Evolutionary conservation across 2,329 filamentous ascomycete species (phyloP), one percentile per base, ranked within the genome.

Genomic region (Calonectria pteridis): DNA sequence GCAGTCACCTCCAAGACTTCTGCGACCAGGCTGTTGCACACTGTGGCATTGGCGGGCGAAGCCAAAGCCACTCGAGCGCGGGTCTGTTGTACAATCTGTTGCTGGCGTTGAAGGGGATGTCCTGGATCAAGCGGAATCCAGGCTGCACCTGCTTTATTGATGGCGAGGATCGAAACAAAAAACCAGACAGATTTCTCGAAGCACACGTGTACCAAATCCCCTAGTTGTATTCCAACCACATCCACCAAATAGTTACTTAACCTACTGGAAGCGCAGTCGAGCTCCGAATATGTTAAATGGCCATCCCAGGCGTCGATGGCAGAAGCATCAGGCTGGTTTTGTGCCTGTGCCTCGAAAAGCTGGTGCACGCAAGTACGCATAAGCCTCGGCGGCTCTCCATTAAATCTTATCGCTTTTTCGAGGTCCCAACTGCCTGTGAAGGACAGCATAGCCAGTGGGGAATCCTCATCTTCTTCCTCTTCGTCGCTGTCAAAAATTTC

Each of bases 301-400:
- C 77, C 79, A 46, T 83, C 80, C 79, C 81, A 83, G 0, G 81
- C 76, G 20, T 53, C 65, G 1, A 82, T 64, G 0, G 80, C 81
- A 59, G 74, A 7, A 63, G 63, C n/a, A 66, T 49, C 1, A 73
- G 77, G n/a, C 73, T 68, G 9, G 29, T 28, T 6, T 29, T 51
- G 29, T 9, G 64, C 64, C 29, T 67, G 64, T 7, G 13, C 31
- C 33, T 49, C 43, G 11, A 67, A 49, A 23, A 67, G 31, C 0
- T 74, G 49, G 18, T 82, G 81, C 3, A 82, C 68, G 23, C 69
- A 73, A 6, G 37, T 28, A 1, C 62, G 46, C 6, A 37, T 53
- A 10, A 67, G 18, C 26, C n/a, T 35, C 13, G 49, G 64, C 16
- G 49, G 46, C 20, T 67, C 64, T n/a, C 46, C 49, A 35, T 67